Conservation (phyloP, 2,329 filamentous ascomycete genomes). For the Fusarium sp. region DNA sequence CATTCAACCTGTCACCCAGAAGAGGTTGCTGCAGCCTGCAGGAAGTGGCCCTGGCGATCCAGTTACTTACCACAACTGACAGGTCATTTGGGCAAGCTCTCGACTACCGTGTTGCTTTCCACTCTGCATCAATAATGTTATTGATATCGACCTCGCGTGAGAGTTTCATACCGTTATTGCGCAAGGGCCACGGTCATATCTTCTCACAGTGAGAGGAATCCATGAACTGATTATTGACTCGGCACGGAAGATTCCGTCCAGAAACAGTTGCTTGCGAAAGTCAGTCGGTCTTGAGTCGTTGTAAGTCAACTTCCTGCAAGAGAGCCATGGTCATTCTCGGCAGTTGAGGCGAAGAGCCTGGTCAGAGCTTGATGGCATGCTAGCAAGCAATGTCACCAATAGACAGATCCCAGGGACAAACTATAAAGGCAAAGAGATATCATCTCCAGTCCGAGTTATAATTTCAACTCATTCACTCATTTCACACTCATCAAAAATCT, state of each 20-base stretch:
- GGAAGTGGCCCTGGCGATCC: not conserved
- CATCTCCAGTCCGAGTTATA: not conserved
- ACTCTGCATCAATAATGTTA: no score
- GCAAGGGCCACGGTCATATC: not conserved
- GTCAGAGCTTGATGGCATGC: not conserved
- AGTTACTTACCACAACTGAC: not conserved
- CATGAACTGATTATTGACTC: not conserved
- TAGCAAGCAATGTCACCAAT: no score
- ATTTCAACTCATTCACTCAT: not conserved
- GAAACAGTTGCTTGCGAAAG: fast-evolving
- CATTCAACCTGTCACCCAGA: not conserved
- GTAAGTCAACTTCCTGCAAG: not conserved
- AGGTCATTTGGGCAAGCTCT: not conserved
- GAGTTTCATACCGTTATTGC: not conserved
- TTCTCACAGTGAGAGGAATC: not conserved
- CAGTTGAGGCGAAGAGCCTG: not conserved
- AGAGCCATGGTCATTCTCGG: not conserved
- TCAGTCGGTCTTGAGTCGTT: not conserved
- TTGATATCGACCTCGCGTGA: not conserved
- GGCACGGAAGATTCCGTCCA: no score
- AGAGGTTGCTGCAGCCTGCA: not conserved
- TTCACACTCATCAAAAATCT: no score
- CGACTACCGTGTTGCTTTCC: not conserved
- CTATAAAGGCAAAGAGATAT: no score
- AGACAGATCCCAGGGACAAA: no score